Conservation (phyloP, 768 basidiomycete genomes). For the Collybia sordida region DNA sequence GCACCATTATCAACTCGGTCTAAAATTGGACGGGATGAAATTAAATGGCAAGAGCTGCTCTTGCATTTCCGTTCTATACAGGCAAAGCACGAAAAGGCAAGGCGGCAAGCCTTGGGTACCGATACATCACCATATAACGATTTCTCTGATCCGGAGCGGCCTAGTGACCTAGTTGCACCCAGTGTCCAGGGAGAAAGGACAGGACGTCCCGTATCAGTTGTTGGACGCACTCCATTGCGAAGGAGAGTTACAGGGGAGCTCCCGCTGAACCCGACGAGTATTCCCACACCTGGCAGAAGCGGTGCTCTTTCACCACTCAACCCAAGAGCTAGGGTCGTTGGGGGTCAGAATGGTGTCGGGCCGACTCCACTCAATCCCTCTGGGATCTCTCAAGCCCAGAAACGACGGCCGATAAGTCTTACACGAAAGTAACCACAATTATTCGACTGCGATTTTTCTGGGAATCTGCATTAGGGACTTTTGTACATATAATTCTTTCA, state of each 20-base stretch:
- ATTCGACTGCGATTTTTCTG: too few species aligned
- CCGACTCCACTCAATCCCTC: not conserved
- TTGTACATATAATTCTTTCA: not conserved
- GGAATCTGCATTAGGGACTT: not conserved
- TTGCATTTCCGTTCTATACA: slow-evolving; percentile 91
- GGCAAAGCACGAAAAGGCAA: slow-evolving; percentile 87
- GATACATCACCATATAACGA: slow-evolving; percentile 56
- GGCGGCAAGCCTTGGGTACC: slow-evolving; percentile 71
- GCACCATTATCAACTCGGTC: slow-evolving; percentile 58
- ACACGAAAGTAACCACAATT: slow-evolving; percentile 24
- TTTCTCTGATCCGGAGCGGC: slow-evolving; percentile 45
- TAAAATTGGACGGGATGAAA: slow-evolving; percentile 82
- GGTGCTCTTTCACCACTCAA: slow-evolving; percentile 72
- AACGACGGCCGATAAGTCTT: slow-evolving; percentile 41
- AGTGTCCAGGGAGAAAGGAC: slow-evolving; percentile 20
- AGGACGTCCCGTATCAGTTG: slow-evolving; percentile 18
- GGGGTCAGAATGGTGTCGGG: slow-evolving; percentile 37
- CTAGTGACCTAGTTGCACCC: slow-evolving; percentile 24
- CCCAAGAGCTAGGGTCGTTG: slow-evolving; percentile 55
- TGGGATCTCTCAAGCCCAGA: slow-evolving; percentile 26
- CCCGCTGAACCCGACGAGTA: slow-evolving; percentile 24
- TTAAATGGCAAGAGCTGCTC: slow-evolving; percentile 96
- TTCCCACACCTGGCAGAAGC: slow-evolving; percentile 31
- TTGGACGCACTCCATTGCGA: slow-evolving; percentile 48
- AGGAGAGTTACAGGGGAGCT: slow-evolving; percentile 63